phyloP scores from a whole-genome alignment of 2,329 filamentous ascomycete genomes.

The Venturia nashicola region DNA sequence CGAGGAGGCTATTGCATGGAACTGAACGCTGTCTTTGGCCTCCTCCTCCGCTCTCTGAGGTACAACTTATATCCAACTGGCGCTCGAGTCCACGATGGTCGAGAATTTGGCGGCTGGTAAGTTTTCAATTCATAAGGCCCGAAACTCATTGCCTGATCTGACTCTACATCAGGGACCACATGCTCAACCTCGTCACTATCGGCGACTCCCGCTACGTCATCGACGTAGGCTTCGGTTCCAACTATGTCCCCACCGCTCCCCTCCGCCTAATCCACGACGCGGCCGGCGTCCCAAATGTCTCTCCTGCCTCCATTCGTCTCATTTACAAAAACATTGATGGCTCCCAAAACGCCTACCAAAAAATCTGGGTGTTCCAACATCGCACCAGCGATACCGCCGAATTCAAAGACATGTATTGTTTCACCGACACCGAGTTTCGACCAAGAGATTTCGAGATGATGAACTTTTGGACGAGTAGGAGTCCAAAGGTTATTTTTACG shows the following conservation, averaged over 20 bases:
- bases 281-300: slow-evolving; percentile 15
- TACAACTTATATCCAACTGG: slow-evolving; percentile 31
- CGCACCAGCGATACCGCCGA: slow-evolving; percentile 23
- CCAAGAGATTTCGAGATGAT: slow-evolving; percentile 48
- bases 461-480: slow-evolving; percentile 43
- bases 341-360: slow-evolving; percentile 23
- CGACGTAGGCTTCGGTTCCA: slow-evolving; percentile 31
- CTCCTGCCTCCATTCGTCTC: slow-evolving; percentile 20
- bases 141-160: not conserved
- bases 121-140: not conserved
- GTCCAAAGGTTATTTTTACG: slow-evolving; percentile 40
- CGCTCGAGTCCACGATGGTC: slow-evolving; percentile 22
- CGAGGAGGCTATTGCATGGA: slow-evolving; percentile 52
- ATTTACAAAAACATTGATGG: slow-evolving; percentile 22
- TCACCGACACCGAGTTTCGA: slow-evolving; percentile 52
- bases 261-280: slow-evolving; percentile 12
- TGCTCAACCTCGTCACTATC: slow-evolving; percentile 32
- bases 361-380: slow-evolving; percentile 33
- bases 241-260: slow-evolving; percentile 23
- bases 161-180: slow-evolving; percentile 21
- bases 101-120: slow-evolving; percentile 7
- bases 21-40: slow-evolving; percentile 41
- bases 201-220: slow-evolving; percentile 22
- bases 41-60: slow-evolving; percentile 38
- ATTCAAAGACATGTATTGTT: slow-evolving; percentile 53